Percentiles rank a stretch among this genome's conserved stretches.
Evolutionary conservation across 352 stramenopile species (phyloP).

Genomic region (Globisporangium camurandrum): DNA sequence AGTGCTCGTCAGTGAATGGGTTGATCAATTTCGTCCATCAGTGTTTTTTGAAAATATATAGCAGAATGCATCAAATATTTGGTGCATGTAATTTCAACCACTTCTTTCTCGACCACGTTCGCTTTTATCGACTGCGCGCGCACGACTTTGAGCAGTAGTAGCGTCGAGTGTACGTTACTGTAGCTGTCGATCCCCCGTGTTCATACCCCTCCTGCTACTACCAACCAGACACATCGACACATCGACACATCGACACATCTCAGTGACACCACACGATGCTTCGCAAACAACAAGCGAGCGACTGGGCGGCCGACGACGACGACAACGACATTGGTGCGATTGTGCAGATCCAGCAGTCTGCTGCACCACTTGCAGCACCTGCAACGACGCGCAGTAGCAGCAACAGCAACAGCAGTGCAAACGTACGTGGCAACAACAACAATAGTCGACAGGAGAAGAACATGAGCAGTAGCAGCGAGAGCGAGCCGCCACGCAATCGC

Average conservation of each 20-base stretch:
- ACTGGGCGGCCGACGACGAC: slow-evolving; percentile 75
- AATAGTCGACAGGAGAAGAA: slow-evolving; percentile 6
- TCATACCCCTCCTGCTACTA: neutral
- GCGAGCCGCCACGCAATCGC: slow-evolving; percentile 5
- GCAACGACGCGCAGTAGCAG: slow-evolving; percentile 8
- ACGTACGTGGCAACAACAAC: slow-evolving; percentile 1
- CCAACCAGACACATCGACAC: neutral
- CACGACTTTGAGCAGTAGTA: neutral
- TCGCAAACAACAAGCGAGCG: slow-evolving; percentile 48
- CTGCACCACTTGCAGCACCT: neutral
- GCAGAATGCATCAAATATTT: too few relatives aligned
- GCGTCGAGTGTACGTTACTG: neutral
- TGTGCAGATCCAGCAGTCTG: slow-evolving; percentile 3
- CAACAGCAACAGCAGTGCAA: slow-evolving; percentile 1
- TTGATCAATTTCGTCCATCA: too few relatives aligned
- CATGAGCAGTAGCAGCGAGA: neutral
- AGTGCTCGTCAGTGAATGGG: too few relatives aligned
- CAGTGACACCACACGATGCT: slow-evolving; percentile 34
- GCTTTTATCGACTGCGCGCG: neutral
- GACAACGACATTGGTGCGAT: slow-evolving; percentile 64
- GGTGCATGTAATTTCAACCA: too few relatives aligned
- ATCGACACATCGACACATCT: neutral
- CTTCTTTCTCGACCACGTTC: neutral
- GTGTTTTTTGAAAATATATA: too few relatives aligned
- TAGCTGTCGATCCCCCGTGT: neutral